Evolutionary conservation across 2,329 filamentous ascomycete species (phyloP).

Genomic region (Emericellopsis cladophorae): DNA sequence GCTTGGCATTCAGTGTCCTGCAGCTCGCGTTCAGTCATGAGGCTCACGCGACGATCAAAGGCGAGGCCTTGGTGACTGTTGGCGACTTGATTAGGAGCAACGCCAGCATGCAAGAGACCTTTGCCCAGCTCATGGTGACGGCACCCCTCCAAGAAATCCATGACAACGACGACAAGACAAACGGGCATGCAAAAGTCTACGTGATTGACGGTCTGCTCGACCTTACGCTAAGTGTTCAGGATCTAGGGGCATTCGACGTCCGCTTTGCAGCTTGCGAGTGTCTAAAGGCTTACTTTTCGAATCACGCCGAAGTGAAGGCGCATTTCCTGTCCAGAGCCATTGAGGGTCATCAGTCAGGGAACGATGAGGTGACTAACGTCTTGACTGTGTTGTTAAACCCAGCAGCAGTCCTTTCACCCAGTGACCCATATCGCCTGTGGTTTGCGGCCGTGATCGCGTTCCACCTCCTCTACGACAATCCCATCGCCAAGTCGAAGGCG

Average conservation of each 20-base stretch:
- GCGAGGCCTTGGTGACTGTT: constrained; percentile 75
- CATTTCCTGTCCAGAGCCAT: constrained; percentile 87
- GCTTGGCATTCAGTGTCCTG: constrained; percentile 65
- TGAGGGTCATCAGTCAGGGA: constrained; percentile 65
- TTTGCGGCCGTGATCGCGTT: constrained; percentile 81
- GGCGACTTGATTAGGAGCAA: constrained; percentile 84
- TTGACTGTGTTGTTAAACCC: constrained; percentile 69
- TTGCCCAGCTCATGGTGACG: constrained; percentile 73
- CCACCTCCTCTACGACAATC: constrained; percentile 72
- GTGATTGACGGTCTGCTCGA: constrained; percentile 91
- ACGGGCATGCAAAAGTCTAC: constrained; percentile 55
- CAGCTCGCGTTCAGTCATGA: constrained; percentile 68
- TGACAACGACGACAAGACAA: constrained; percentile 25
- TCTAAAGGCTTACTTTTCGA: constrained; percentile 82
- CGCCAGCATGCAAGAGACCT: constrained; percentile 67
- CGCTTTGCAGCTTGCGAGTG: constrained; percentile 80
- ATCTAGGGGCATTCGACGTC: constrained; percentile 60
- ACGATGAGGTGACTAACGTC: constrained; percentile 78
- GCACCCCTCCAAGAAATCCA: constrained; percentile 33
- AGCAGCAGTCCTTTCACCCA: constrained; percentile 43
- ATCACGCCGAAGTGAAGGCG: constrained; percentile 66
- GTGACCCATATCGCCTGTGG: constrained; percentile 80
- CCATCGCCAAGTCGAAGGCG: constrained; percentile 64
- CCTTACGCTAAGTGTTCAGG: constrained; percentile 57
- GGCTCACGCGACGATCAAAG: constrained; percentile 65